Evolutionary conservation across 192 early-diverging fungal genomes (phyloP).

Genomic region (Chytriomyces hyalinus): DNA sequence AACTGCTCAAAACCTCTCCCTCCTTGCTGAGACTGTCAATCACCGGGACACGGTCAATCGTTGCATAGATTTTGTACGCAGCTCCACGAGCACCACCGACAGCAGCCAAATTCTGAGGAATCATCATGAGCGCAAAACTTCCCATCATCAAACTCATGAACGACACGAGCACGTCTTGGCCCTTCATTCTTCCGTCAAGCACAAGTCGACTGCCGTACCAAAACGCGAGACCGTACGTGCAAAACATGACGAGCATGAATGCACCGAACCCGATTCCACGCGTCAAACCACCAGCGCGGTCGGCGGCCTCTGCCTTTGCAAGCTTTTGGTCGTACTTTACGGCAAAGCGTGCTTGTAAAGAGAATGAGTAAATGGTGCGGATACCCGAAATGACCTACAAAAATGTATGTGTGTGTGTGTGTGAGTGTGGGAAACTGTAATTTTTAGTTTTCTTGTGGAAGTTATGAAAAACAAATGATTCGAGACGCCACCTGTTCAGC

Average conservation of each 20-base stretch:
- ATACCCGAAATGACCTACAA: constrained; percentile 71
- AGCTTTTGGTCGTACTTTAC: constrained; percentile 70
- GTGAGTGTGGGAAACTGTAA: too few relatives aligned
- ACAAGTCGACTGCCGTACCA: constrained; percentile 79
- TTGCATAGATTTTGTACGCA: constrained; percentile 54
- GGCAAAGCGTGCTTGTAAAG: constrained; percentile 71
- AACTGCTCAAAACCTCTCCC: constrained; percentile 41
- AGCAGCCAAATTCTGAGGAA: constrained; percentile 43
- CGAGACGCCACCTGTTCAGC: constrained; percentile 67
- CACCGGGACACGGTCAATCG: constrained; percentile 52
- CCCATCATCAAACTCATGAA: constrained; percentile 54
- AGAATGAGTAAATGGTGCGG: constrained; percentile 87
- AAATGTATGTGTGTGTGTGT: too few relatives aligned
- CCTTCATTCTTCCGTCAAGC: constrained; percentile 46
- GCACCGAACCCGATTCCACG: constrained; percentile 73
- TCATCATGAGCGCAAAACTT: constrained; percentile 49
- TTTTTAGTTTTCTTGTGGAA: too few relatives aligned
- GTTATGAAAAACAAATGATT: too few relatives aligned
- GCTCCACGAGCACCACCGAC: constrained; percentile 51
- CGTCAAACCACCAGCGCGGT: constrained; percentile 62
- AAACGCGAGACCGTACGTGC: constrained; percentile 80
- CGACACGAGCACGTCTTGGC: constrained; percentile 54
- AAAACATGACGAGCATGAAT: constrained; percentile 79
- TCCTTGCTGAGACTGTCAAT: constrained; percentile 47
- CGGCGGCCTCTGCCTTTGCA: constrained; percentile 65